Conservation (phyloP, 1,284 basidiomycete species). For the Rhodotorula sp. region DNA sequence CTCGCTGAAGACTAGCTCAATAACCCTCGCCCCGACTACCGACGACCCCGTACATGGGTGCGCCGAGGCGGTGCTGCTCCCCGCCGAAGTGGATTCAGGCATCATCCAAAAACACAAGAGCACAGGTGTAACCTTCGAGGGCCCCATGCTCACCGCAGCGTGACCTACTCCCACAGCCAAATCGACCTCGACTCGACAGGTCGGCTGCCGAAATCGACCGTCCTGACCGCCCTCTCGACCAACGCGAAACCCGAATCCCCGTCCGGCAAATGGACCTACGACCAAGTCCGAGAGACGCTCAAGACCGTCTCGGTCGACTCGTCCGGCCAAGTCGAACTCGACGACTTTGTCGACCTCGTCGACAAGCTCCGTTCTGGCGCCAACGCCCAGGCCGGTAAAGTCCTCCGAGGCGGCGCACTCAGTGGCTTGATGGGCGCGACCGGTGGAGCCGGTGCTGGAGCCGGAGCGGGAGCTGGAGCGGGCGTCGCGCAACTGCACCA, state of each 20-base stretch:
- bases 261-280: conserved; percentile 79
- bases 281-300: conserved; percentile 77
- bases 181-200: conserved; percentile 83
- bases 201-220: conserved; percentile 74
- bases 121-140: neutral
- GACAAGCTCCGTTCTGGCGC: conserved; percentile 65
- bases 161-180: conserved; percentile 55
- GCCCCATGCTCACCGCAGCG: neutral
- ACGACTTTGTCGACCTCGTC: conserved; percentile 96
- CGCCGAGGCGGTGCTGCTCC: too few species aligned
- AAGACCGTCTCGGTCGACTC: conserved; percentile 94
- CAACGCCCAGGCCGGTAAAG: conserved; percentile 58
- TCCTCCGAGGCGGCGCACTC: conserved; percentile 49
- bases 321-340: conserved; percentile 91
- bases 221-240: conserved; percentile 64
- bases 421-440: conserved; percentile 33
- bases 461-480: neutral
- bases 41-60: too few species aligned
- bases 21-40: too few species aligned
- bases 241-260: conserved; percentile 53
- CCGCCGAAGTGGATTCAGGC: too few species aligned
- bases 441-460: neutral
- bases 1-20: too few species aligned
- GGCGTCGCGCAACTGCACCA: neutral
- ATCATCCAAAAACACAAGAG: too few species aligned